phyloP scores from a whole-genome alignment of 805 yeast species.

The Nakazawaea wyomingensis region DNA sequence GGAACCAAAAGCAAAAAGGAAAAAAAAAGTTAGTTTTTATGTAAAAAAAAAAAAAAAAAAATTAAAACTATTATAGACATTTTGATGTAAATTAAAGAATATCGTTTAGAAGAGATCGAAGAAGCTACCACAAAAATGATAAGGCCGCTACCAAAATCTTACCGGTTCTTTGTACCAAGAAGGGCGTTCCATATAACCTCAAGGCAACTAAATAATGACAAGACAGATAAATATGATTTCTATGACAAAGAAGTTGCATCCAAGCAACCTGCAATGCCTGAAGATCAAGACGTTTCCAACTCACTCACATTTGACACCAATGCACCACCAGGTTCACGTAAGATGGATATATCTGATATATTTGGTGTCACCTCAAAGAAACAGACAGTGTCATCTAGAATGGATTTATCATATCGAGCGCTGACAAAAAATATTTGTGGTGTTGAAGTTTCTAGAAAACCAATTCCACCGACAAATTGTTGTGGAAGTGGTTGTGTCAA shows the following conservation, averaged over 20 bases:
- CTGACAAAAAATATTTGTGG: constrained; percentile 47
- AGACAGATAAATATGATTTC: constrained; percentile 2
- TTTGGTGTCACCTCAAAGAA: constrained; percentile 18
- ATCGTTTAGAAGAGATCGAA: too few relatives aligned
- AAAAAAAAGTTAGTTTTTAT: neutral
- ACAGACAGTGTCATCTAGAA: constrained; percentile 26
- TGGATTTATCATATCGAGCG: constrained; percentile 31
- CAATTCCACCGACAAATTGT: constrained; percentile 90
- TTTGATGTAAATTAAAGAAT: too few relatives aligned
- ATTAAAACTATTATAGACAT: too few relatives aligned
- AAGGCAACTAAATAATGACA: neutral
- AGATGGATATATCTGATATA: constrained; percentile 9
- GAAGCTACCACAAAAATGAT: too few relatives aligned
- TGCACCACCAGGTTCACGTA: neutral
- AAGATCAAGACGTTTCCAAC: constrained; percentile 1
- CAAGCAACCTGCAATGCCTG: constrained; percentile 6
- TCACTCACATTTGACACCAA: constrained; percentile 5
- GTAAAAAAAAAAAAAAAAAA: too few relatives aligned
- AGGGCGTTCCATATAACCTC: neutral
- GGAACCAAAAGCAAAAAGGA: neutral
- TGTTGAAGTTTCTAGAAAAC: constrained; percentile 72
- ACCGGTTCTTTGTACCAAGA: neutral
- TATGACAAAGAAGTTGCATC: constrained; percentile 10
- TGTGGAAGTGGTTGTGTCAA: constrained; percentile 97
- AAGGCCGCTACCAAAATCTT: too few relatives aligned